Evolutionary conservation across 2,329 filamentous ascomycete genomes (phyloP).

Genomic region (Fusarium brevicatenulatum): DNA sequence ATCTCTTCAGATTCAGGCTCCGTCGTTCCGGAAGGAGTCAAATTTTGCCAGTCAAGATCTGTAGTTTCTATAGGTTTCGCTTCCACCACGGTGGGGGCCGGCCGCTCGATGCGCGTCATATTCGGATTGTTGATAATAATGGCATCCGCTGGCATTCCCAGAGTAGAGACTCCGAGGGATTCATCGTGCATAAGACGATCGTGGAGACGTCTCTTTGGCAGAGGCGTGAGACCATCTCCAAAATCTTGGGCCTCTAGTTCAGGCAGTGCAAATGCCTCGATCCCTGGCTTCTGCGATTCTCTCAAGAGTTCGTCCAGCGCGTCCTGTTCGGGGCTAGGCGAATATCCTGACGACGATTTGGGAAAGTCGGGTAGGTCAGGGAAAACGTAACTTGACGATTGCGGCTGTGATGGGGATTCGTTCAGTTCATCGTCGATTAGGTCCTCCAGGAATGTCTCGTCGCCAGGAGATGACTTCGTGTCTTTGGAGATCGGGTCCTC

Average conservation of each 20-base stretch:
- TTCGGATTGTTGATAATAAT: slow-evolving; percentile 59
- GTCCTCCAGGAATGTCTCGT: not conserved
- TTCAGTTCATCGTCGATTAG: not conserved
- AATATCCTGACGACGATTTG: not conserved
- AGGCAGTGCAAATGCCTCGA: not conserved
- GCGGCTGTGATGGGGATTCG: not conserved
- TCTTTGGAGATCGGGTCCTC: not conserved
- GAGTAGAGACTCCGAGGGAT: slow-evolving; percentile 47
- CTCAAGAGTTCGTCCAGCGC: not conserved
- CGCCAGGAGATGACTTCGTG: not conserved
- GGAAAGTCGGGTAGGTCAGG: not conserved
- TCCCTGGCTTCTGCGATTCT: not conserved
- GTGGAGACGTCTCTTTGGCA: slow-evolving; percentile 21
- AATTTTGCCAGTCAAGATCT: slow-evolving; percentile 47
- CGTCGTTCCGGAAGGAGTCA: slow-evolving; percentile 43
- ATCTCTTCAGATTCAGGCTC: slow-evolving; percentile 50
- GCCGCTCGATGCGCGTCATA: slow-evolving; percentile 38
- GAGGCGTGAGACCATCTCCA: not conserved
- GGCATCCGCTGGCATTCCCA: slow-evolving; percentile 54
- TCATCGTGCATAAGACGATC: slow-evolving; percentile 46
- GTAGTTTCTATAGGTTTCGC: slow-evolving; percentile 16
- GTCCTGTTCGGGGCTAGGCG: not conserved
- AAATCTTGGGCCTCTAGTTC: not conserved
- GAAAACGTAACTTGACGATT: not conserved
- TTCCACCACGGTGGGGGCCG: slow-evolving; percentile 26